Evolutionary conservation across 495 filamentous ascomycete genomes (phyloP).

Genomic region (Podospora conica): DNA sequence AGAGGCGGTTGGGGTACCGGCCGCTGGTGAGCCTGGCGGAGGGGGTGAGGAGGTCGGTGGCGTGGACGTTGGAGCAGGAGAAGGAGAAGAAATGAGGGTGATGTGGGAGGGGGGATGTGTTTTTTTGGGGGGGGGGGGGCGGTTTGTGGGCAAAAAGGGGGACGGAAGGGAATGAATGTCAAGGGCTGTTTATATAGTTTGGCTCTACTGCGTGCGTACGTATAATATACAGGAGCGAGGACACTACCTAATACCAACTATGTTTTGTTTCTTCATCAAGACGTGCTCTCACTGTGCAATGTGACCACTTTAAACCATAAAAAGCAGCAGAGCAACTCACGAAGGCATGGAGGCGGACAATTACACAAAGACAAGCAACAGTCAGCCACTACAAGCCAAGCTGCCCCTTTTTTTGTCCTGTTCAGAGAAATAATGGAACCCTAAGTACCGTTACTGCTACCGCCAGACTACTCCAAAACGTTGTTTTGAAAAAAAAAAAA

Average conservation of each 20-base stretch:
- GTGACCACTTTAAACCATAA: neutral
- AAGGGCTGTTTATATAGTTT: neutral
- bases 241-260: neutral
- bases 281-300: neutral
- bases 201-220: neutral
- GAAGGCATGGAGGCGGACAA: neutral
- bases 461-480: neutral
- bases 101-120: neutral
- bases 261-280: neutral
- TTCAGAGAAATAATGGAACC: neutral
- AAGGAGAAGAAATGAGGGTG: slow-evolving; percentile 21
- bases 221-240: neutral
- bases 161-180: no score
- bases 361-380: neutral
- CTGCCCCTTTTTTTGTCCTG: neutral
- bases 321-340: neutral
- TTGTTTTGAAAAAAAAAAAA: neutral
- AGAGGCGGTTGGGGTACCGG: slow-evolving; percentile 64
- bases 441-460: neutral
- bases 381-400: neutral
- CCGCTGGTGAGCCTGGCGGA: slow-evolving; percentile 71
- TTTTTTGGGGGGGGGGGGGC: neutral
- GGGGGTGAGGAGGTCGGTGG: slow-evolving; percentile 63
- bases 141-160: no score
- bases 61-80: slow-evolving; percentile 55